Conservation (phyloP, 1,139 yeast species). For the Sugiyamaella grinbergsii region DNA sequence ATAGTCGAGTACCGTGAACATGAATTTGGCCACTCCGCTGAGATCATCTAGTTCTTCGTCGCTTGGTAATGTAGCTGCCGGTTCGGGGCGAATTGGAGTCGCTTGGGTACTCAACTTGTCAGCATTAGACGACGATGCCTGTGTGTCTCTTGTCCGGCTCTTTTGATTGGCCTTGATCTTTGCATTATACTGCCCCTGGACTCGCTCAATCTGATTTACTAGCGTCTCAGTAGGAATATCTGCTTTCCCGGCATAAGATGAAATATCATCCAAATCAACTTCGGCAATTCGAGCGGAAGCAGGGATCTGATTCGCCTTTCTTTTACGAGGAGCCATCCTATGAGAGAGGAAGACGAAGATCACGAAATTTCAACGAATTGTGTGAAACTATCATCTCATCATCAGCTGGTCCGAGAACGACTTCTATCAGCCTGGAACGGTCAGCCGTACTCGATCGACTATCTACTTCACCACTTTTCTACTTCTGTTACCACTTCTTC, state of each 20-base stretch:
- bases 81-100: not conserved
- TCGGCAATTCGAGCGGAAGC: constrained; percentile 17
- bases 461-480: constrained; percentile 1
- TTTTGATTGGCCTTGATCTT: not conserved
- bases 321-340: constrained; percentile 14
- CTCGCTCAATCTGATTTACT: constrained; percentile 35
- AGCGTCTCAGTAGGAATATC: constrained; percentile 36
- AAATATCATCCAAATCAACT: constrained; percentile 15
- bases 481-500: not conserved
- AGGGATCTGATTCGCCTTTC: constrained; percentile 7
- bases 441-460: not conserved
- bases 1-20: constrained; percentile 39
- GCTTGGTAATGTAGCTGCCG: not conserved
- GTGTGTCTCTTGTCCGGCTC: no score
- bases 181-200: constrained; percentile 27
- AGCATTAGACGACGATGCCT: no score
- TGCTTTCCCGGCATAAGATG: constrained; percentile 30
- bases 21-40: constrained; percentile 30
- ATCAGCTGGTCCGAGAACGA: no score
- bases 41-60: constrained; percentile 33
- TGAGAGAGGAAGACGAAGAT: no score
- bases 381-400: no score
- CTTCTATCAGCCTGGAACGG: no score
- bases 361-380: no score
- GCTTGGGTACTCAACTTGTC: no score